Evolutionary conservation across 345 rosid species (phyloP).

Genomic region (Mallotus nudiflorus): DNA sequence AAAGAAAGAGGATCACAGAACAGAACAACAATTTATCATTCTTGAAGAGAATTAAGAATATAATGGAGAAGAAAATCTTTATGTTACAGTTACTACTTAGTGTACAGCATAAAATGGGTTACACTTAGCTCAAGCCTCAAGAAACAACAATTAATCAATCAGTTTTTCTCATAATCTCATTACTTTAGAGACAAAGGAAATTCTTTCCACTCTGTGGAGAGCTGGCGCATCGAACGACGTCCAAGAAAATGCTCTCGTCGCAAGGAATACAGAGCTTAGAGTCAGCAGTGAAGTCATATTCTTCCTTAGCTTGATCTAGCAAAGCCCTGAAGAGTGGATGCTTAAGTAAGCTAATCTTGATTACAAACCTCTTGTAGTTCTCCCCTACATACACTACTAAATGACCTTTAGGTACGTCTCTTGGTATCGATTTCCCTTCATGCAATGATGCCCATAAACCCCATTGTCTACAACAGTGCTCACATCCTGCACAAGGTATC

Average conservation of each 20-base stretch:
- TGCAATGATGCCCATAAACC: conserved; percentile 42
- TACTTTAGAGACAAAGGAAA: conserved; percentile 35
- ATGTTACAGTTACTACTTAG: conserved; percentile 33
- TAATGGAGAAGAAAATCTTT: conserved; percentile 23
- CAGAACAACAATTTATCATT: conserved; percentile 2
- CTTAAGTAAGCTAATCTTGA: conserved; percentile 60
- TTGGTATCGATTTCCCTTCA: conserved; percentile 53
- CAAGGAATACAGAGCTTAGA: conserved; percentile 84
- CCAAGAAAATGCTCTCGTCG: conserved; percentile 64
- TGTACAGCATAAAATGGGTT: conserved; percentile 16
- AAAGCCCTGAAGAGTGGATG: conserved; percentile 78
- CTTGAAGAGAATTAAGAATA: conserved; percentile 17
- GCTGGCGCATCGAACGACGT: conserved; percentile 62
- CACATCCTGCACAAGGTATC: conserved; percentile 47
- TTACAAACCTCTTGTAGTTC: conserved; percentile 61
- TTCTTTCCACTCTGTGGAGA: conserved; percentile 40
- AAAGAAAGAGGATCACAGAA: not conserved
- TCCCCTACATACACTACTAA: conserved; percentile 83
- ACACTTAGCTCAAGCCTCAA: conserved; percentile 31
- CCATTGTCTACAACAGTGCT: conserved; percentile 47
- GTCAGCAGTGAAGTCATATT: conserved; percentile 53
- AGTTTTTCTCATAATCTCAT: not conserved
- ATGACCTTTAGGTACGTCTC: conserved; percentile 86
- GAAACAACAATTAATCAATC: conserved; percentile 39
- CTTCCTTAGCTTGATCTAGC: conserved; percentile 75